These are phyloP conservation scores for Suillus fuscotomentosus DNA, from an alignment of 768 basidiomycete genomes.

Conservation along the genomic window DNA sequence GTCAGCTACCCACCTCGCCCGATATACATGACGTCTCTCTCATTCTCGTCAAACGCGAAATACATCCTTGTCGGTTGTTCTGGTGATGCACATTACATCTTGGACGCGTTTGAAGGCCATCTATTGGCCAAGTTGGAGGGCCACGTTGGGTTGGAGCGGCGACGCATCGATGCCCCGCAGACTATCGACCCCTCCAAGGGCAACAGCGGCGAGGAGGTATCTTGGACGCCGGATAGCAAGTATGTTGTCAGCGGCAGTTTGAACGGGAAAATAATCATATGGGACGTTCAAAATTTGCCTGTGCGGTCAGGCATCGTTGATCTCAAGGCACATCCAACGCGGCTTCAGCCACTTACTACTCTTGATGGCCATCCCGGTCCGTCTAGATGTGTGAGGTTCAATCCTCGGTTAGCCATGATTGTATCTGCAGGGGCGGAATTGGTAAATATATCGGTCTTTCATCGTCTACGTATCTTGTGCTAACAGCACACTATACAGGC, in stretches of 20 bases:
- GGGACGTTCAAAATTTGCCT: constrained; percentile 77
- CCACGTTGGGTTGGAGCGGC: constrained; percentile 77
- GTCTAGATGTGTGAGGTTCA: constrained; percentile 84
- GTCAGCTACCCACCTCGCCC: constrained; percentile 85
- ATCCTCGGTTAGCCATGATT: constrained; percentile 88
- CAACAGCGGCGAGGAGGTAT: constrained; percentile 89
- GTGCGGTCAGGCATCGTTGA: constrained; percentile 51
- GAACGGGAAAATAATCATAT: constrained; percentile 81
- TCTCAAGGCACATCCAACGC: constrained; percentile 48
- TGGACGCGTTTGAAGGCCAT: constrained; percentile 88
- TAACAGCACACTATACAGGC: constrained; percentile 39
- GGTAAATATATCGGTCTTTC: constrained; percentile 42
- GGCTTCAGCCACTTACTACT: constrained; percentile 46
- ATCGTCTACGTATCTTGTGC: not conserved
- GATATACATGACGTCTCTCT: constrained; percentile 87
- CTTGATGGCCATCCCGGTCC: constrained; percentile 84
- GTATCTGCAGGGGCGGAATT: constrained; percentile 80
- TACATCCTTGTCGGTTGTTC: constrained; percentile 92
- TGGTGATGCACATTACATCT: constrained; percentile 86
- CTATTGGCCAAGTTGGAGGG: constrained; percentile 86
- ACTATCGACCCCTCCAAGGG: constrained; percentile 73
- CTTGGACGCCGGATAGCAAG: constrained; percentile 94
- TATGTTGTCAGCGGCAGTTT: constrained; percentile 83
- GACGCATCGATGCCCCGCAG: constrained; percentile 44
- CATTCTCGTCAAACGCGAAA: constrained; percentile 89